A percentile compares a stretch with the other conserved stretches of the same genome.
Evolutionary conservation across 257 asterid genomes (phyloP).

Genomic region (Scutellaria minor): DNA sequence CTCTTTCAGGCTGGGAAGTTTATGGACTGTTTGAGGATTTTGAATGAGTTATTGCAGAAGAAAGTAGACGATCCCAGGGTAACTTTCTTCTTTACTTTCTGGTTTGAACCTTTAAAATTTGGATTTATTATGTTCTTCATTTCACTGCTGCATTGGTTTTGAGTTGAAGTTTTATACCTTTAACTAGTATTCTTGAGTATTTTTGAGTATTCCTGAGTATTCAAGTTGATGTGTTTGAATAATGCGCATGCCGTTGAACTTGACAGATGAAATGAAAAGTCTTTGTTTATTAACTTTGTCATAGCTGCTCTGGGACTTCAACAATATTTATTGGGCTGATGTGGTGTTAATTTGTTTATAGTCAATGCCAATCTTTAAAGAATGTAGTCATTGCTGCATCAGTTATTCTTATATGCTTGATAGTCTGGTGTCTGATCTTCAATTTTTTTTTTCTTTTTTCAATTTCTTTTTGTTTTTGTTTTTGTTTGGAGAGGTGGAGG

Average conservation of each 20-base stretch:
- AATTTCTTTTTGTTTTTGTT: not conserved
- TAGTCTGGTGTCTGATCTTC: not conserved
- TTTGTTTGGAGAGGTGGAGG: not conserved
- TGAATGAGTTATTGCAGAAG: constrained; percentile 67
- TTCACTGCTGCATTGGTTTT: constrained; percentile 11
- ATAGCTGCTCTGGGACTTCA: not conserved
- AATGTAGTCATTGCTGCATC: not conserved
- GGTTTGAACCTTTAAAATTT: not conserved
- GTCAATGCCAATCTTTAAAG: not conserved
- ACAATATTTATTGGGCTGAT: not conserved
- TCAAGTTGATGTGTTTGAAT: constrained; percentile 6
- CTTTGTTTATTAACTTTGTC: not conserved
- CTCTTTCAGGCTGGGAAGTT: constrained; percentile 78
- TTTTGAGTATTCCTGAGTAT: not conserved
- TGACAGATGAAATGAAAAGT: not conserved
- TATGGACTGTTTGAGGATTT: constrained; percentile 61
- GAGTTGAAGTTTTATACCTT: not conserved
- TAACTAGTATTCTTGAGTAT: constrained; percentile 10
- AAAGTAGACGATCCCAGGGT: constrained; percentile 88
- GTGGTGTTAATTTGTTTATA: not conserved
- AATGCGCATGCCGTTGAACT: constrained; percentile 11
- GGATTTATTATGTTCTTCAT: not conserved
- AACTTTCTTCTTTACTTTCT: not conserved
- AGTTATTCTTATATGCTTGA: not conserved
- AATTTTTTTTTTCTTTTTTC: not conserved